Evolutionary conservation across 2,329 filamentous ascomycete species (phyloP).

Genomic region (Rutstroemia sp.): DNA sequence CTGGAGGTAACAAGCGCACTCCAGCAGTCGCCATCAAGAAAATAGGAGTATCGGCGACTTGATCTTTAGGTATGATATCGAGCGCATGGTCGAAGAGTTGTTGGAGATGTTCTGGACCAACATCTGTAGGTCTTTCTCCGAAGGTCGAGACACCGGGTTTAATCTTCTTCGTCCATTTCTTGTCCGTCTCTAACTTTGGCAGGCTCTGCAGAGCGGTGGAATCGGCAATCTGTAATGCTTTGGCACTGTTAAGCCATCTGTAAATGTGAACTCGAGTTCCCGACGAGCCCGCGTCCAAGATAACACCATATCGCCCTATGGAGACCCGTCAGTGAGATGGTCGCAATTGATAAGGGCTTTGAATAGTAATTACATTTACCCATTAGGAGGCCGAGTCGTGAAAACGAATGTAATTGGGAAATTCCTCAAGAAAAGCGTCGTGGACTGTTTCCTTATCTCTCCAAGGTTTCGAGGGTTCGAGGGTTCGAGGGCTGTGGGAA

Average conservation of each 20-base stretch:
- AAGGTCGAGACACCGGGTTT: conserved; percentile 90
- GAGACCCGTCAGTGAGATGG: background rate
- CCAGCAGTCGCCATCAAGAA: conserved; percentile 95
- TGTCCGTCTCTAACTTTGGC: conserved; percentile 75
- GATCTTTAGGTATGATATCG: conserved; percentile 65
- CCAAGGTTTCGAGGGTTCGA: background rate
- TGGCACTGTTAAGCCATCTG: conserved; percentile 75
- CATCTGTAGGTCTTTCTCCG: conserved; percentile 63
- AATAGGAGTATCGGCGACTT: conserved; percentile 77
- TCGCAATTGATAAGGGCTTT: background rate
- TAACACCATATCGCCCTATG: conserved; percentile 69
- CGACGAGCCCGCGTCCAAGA: conserved; percentile 95
- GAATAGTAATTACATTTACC: conserved; percentile 7
- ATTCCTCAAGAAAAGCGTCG: background rate
- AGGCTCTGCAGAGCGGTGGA: conserved; percentile 57
- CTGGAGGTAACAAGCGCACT: conserved; percentile 74
- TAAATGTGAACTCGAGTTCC: conserved; percentile 94
- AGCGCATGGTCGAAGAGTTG: conserved; percentile 75
- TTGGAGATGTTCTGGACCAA: conserved; percentile 78
- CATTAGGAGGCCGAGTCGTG: conserved; percentile 1
- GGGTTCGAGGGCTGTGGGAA: background rate
- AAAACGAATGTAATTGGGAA: background rate
- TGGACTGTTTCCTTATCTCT: background rate
- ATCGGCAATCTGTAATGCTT: conserved; percentile 55
- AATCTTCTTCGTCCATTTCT: conserved; percentile 89